phyloP scores from a whole-genome alignment of 2,329 filamentous ascomycete species.

The Trichoderma atroviride region DNA sequence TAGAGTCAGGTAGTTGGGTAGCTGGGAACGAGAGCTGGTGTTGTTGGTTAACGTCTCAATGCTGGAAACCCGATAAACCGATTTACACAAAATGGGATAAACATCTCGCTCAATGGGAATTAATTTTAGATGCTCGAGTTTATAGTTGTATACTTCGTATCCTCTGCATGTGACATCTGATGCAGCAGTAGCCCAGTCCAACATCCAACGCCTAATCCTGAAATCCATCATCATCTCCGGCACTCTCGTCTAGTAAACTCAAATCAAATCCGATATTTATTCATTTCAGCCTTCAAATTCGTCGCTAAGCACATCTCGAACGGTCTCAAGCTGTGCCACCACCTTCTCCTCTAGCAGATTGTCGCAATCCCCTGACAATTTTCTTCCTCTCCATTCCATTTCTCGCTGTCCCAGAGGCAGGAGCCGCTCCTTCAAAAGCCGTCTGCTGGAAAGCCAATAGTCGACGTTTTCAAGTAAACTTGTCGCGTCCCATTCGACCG shows the following conservation, averaged over 20 bases:
- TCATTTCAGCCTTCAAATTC: constrained; percentile 45
- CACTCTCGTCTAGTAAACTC: constrained; percentile 26
- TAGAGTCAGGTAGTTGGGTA: background rate
- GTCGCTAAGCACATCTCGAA: constrained; percentile 58
- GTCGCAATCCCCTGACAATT: constrained; percentile 50
- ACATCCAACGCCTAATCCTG: constrained; percentile 26
- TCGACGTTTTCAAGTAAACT: constrained; percentile 80
- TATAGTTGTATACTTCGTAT: constrained; percentile 8
- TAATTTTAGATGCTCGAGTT: constrained; percentile 21
- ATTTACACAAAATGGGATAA: background rate
- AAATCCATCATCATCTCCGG: constrained; percentile 23
- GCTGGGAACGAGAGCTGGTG: background rate
- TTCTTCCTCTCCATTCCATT: constrained; percentile 59
- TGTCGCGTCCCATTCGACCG: constrained; percentile 73
- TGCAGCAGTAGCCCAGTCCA: constrained; percentile 24
- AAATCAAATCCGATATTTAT: constrained; percentile 27
- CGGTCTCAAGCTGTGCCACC: constrained; percentile 66
- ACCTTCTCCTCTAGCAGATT: constrained; percentile 77
- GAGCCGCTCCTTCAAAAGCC: constrained; percentile 71
- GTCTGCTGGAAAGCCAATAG: constrained; percentile 72
- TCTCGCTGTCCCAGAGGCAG: constrained; percentile 74
- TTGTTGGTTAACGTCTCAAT: background rate
- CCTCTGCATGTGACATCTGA: constrained; percentile 19
- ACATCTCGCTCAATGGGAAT: constrained; percentile 26
- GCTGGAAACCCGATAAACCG: background rate